These are phyloP conservation scores for Teunomyces gatunensis DNA, from an alignment of 805 yeast genomes.

Conservation along the genomic window DNA sequence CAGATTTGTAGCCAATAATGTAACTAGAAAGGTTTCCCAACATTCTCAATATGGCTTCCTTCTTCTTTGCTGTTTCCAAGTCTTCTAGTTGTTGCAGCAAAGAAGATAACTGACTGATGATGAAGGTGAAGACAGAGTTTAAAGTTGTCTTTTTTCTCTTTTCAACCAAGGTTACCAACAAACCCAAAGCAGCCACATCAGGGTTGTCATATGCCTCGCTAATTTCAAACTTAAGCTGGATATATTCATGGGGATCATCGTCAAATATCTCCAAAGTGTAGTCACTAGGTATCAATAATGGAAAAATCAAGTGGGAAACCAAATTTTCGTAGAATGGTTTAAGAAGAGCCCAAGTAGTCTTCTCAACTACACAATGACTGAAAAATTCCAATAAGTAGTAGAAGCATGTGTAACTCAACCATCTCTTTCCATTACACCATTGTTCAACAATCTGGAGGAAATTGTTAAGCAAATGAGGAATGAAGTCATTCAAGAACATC, in stretches of 20 bases:
- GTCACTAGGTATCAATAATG: conserved; percentile 68
- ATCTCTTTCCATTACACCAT: conserved; percentile 65
- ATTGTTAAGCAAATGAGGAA: conserved; percentile 70
- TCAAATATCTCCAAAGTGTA: conserved; percentile 73
- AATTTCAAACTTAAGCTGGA: conserved; percentile 59
- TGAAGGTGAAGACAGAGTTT: conserved; percentile 59
- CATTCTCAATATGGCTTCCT: conserved; percentile 78
- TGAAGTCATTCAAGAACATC: conserved; percentile 53
- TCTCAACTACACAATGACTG: conserved; percentile 53
- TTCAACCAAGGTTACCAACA: conserved; percentile 68
- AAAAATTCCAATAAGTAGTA: conserved; percentile 57
- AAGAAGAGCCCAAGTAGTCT: conserved; percentile 62
- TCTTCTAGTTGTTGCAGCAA: conserved; percentile 36
- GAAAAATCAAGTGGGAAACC: conserved; percentile 70
- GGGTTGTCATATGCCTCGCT: conserved; percentile 63
- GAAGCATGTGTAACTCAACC: conserved; percentile 68
- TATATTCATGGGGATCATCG: conserved; percentile 84
- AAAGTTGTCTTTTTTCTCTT: conserved; percentile 62
- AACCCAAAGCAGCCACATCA: conserved; percentile 74
- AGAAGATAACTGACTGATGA: conserved; percentile 45
- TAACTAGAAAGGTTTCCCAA: conserved; percentile 70
- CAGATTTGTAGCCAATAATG: conserved; percentile 53
- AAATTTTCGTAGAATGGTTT: conserved; percentile 64
- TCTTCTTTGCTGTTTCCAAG: conserved; percentile 53
- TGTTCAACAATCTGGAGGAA: conserved; percentile 64